phyloP scores from a whole-genome alignment of 352 stramenopile genomes.

The Nothophytophthora sp. region DNA sequence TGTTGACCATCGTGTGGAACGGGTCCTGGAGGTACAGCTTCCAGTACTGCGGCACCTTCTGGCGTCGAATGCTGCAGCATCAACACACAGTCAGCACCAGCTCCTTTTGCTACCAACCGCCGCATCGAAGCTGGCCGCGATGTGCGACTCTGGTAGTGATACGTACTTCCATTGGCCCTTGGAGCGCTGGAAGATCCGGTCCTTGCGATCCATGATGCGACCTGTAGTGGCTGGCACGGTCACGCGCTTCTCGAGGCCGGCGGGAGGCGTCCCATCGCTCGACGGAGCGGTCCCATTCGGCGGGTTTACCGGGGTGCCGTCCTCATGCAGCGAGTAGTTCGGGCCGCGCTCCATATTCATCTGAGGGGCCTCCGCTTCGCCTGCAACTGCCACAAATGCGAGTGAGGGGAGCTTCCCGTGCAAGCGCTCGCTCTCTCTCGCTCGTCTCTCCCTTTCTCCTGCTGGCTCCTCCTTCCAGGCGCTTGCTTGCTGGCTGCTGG shows the following conservation, averaged over 20 bases:
- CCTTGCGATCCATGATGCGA: slow-evolving; percentile 76
- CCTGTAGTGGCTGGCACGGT: slow-evolving; percentile 35
- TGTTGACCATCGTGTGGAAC: slow-evolving; percentile 84
- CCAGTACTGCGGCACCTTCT: slow-evolving; percentile 82
- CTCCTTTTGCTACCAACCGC: neutral
- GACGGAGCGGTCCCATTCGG: slow-evolving; percentile 7
- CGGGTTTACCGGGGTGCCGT: slow-evolving; percentile 13
- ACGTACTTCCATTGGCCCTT: slow-evolving; percentile 83
- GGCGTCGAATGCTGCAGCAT: slow-evolving; percentile 65
- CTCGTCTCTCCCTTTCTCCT: too few relatives aligned
- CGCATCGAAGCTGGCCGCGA: neutral
- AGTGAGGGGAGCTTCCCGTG: too few relatives aligned
- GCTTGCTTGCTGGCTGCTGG: too few relatives aligned
- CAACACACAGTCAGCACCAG: slow-evolving; percentile 2
- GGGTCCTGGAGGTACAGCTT: slow-evolving; percentile 84
- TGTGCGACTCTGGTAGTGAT: neutral
- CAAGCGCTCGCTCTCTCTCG: too few relatives aligned
- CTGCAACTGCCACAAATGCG: slow-evolving; percentile 7
- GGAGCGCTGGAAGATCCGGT: slow-evolving; percentile 63
- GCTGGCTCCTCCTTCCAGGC: too few relatives aligned
- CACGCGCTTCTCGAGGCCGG: slow-evolving; percentile 14
- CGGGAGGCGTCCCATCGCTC: slow-evolving; percentile 16
- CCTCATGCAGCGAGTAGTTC: slow-evolving; percentile 54
- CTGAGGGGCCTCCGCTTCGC: neutral
- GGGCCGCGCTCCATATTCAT: slow-evolving; percentile 51